Percentiles rank a stretch among this genome's conserved stretches.
Evolutionary conservation across 2,329 filamentous ascomycete genomes (phyloP).

Genomic region (Diaporthe humulicola): DNA sequence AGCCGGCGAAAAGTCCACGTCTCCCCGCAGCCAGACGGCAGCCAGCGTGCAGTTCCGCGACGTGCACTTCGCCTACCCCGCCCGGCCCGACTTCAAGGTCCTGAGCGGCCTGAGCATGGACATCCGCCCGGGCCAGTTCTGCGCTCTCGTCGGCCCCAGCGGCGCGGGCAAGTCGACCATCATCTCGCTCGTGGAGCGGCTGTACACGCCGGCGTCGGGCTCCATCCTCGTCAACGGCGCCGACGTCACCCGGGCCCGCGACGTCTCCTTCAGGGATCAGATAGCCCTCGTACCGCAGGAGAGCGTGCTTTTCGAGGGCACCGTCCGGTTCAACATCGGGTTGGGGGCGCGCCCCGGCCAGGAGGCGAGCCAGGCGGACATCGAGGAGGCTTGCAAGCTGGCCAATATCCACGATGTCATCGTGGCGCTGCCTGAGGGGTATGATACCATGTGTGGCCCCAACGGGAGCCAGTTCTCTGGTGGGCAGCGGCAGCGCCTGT

Average conservation of each 20-base stretch:
- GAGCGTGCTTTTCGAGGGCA: slow-evolving; percentile 57
- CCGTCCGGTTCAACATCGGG: slow-evolving; percentile 55
- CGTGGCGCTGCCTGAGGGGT: slow-evolving; percentile 65
- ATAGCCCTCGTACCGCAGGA: slow-evolving; percentile 57
- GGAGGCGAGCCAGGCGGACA: slow-evolving; percentile 61
- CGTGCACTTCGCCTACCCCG: slow-evolving; percentile 72
- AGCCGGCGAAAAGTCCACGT: slow-evolving; percentile 42
- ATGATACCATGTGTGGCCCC: slow-evolving; percentile 69
- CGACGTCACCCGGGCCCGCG: slow-evolving; percentile 47
- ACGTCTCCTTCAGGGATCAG: slow-evolving; percentile 50
- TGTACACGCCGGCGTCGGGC: slow-evolving; percentile 66
- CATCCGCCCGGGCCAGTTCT: slow-evolving; percentile 54
- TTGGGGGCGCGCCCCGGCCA: slow-evolving; percentile 59
- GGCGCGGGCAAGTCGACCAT: slow-evolving; percentile 63
- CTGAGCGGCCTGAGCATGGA: slow-evolving; percentile 54
- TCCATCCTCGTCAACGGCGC: slow-evolving; percentile 64
- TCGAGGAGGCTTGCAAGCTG: slow-evolving; percentile 67
- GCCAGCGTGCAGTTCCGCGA: slow-evolving; percentile 63
- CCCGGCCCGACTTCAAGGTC: slow-evolving; percentile 67
- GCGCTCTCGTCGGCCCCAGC: slow-evolving; percentile 59
- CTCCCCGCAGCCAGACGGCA: neutral
- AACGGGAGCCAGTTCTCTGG: slow-evolving; percentile 76
- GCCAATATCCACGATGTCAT: slow-evolving; percentile 74
- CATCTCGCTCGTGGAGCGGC: slow-evolving; percentile 63
- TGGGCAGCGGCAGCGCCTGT: slow-evolving; percentile 77